These are phyloP conservation scores for Chaetomium fimeti DNA, from an alignment of 495 filamentous ascomycete species.

Conservation along the genomic window DNA sequence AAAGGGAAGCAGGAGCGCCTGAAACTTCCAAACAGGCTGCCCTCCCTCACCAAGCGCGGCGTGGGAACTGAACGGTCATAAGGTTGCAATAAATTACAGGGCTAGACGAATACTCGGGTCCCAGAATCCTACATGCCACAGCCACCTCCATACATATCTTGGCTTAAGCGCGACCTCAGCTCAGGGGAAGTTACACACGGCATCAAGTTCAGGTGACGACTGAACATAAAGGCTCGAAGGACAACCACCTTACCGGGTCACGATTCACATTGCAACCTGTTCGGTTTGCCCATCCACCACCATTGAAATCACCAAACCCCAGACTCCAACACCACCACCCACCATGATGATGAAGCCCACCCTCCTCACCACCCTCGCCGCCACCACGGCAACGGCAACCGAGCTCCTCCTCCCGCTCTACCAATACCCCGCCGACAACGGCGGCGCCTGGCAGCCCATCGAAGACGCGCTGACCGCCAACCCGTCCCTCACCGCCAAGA, in stretches of 20 bases:
- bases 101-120: background rate
- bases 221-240: background rate
- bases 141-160: background rate
- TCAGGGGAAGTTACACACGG: background rate
- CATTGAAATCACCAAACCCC: background rate
- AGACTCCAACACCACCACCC: background rate
- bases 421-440: slow-evolving; percentile 40
- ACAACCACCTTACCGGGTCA: background rate
- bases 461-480: slow-evolving; percentile 37
- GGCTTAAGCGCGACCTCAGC: too few species aligned
- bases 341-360: slow-evolving; percentile 18
- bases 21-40: background rate
- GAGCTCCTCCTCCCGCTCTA: slow-evolving; percentile 53
- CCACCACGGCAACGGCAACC: slow-evolving; percentile 26
- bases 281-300: too few species aligned
- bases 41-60: background rate
- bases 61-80: background rate
- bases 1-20: background rate
- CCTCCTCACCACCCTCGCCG: slow-evolving; percentile 1
- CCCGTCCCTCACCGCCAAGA: slow-evolving; percentile 39
- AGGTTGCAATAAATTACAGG: background rate
- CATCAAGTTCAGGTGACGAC: background rate
- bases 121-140: background rate
- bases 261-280: background rate
- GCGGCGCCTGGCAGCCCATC: slow-evolving; percentile 44